Evolutionary conservation across 1,139 yeast species (phyloP).

Genomic region (Zygosaccharomyces sapae): DNA sequence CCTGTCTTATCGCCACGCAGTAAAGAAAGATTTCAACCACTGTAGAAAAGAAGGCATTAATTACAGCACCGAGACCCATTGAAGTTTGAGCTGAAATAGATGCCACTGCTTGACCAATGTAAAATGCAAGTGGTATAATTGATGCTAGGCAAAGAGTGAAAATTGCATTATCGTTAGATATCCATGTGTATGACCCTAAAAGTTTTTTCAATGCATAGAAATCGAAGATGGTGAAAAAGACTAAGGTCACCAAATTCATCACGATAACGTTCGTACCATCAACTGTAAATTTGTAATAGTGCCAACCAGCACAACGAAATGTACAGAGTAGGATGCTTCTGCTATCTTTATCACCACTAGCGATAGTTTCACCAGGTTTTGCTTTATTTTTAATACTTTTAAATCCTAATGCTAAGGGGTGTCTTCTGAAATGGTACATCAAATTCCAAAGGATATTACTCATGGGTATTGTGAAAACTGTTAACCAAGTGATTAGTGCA

Average conservation of each 20-base stretch:
- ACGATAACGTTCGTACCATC: slow-evolving; percentile 95
- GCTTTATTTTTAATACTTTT: slow-evolving; percentile 24
- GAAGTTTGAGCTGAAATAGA: slow-evolving; percentile 97
- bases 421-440: slow-evolving; percentile 76
- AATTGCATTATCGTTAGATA: slow-evolving; percentile 55
- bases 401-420: slow-evolving; percentile 67
- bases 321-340: slow-evolving; percentile 64
- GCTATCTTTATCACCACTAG: slow-evolving; percentile 13
- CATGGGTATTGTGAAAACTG: slow-evolving; percentile 92
- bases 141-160: slow-evolving; percentile 77
- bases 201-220: slow-evolving; percentile 59
- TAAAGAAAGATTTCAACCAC: slow-evolving; percentile 89
- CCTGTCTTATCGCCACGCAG: slow-evolving; percentile 83
- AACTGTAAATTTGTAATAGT: slow-evolving; percentile 90
- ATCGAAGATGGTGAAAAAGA: slow-evolving; percentile 77
- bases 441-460: slow-evolving; percentile 66
- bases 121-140: slow-evolving; percentile 89
- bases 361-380: slow-evolving; percentile 24
- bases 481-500: slow-evolving; percentile 67
- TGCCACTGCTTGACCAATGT: slow-evolving; percentile 98
- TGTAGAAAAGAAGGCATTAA: slow-evolving; percentile 95
- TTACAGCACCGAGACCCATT: slow-evolving; percentile 98
- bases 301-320: slow-evolving; percentile 85
- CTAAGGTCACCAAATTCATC: slow-evolving; percentile 75
- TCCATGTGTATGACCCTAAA: slow-evolving; percentile 45